Evolutionary conservation across 495 filamentous ascomycete genomes (phyloP), one percentile per base, ranked within the genome.

Genomic region (Amphirosellinia nigrospora): DNA sequence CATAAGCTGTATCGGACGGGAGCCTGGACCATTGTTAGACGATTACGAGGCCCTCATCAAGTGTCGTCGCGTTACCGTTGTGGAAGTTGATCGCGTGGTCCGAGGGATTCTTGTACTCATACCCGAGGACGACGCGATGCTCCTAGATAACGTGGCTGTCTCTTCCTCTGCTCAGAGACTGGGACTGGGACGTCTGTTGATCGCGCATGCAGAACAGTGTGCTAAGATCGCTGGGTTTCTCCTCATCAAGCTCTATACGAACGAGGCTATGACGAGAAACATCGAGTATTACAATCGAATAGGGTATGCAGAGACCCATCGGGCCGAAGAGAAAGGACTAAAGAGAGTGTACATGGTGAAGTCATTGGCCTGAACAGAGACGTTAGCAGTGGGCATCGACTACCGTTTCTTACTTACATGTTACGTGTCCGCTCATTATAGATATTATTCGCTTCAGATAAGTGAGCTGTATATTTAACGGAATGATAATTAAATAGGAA

Each of bases 71-170:
- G 62, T 52, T 26, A 64, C 62, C 8, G 62, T 64, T 19, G 30
- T 52, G 7, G 62, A 64, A n/a, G n/a, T 64, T 19, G 32, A 64
- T 28, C 2, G n/a, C 9, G 45, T 28, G 3, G 32, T 64, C 62
- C 28, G 21, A 19, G 62, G 62, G 1, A 52, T 64, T 23, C 45
- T 64, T 0, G 62, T 64, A 11, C 62, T 64, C 13, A 52, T 50
- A 36, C 62, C 45, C 3, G 45, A 64, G 45, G 19, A 36, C 8
- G 62, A 21, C 7, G 45, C 45, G 15, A 64, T 64, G 62, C 62
- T 64, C 21, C 32, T 64, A 10, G 62, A 64, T 41, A 64, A 64
- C 21, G 62, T 64, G 62, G 62, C 62, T n/a, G 45, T 64, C 28
- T 43, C 62, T 7, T 15, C 62, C 19, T 64, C 62, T 3, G 62